These are phyloP conservation scores for Nitzschia sp. DNA, from an alignment of 108 stramenopile genomes.

Conservation along the genomic window DNA sequence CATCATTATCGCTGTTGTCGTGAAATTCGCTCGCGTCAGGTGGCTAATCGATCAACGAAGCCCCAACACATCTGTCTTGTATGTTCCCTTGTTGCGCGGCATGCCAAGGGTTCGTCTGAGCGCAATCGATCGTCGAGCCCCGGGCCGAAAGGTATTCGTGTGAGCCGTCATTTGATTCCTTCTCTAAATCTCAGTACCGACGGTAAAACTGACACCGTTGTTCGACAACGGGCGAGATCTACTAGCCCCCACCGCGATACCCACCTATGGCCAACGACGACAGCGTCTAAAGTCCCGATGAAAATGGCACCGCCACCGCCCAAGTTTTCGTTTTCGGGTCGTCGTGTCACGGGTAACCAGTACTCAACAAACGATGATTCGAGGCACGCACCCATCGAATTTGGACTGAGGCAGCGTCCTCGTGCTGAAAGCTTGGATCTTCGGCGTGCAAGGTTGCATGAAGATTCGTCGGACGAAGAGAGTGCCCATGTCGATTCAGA, in stretches of 20 bases:
- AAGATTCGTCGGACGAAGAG: not conserved
- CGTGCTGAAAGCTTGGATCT: slow-evolving; percentile 37
- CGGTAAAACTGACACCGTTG: not conserved
- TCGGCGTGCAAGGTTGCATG: not conserved
- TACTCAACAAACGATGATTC: no score
- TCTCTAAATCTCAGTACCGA: slow-evolving; percentile 22
- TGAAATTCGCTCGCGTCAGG: slow-evolving; percentile 58
- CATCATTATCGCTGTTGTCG: slow-evolving; percentile 79
- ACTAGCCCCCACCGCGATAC: slow-evolving; percentile 1
- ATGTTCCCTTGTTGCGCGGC: slow-evolving; percentile 60
- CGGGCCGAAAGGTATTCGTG: slow-evolving; percentile 12
- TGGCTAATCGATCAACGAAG: slow-evolving; percentile 21
- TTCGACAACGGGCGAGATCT: slow-evolving; percentile 12
- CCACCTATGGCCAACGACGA: no score
- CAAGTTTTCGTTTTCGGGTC: slow-evolving; percentile 3
- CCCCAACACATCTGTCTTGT: slow-evolving; percentile 57
- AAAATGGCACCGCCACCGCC: slow-evolving; percentile 30
- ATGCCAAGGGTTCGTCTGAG: slow-evolving; percentile 40
- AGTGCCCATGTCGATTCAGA: not conserved
- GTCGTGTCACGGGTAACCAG: no score
- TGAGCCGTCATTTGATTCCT: slow-evolving; percentile 23
- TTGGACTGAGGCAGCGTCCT: slow-evolving; percentile 1
- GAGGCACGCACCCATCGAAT: no score
- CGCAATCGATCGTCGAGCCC: slow-evolving; percentile 14
- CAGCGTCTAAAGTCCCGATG: not conserved